Evolutionary conservation across 202 grass and related monocot species (phyloP), one percentile per base, ranked within the genome.

Genomic region (Hordeum pubiflorum): DNA sequence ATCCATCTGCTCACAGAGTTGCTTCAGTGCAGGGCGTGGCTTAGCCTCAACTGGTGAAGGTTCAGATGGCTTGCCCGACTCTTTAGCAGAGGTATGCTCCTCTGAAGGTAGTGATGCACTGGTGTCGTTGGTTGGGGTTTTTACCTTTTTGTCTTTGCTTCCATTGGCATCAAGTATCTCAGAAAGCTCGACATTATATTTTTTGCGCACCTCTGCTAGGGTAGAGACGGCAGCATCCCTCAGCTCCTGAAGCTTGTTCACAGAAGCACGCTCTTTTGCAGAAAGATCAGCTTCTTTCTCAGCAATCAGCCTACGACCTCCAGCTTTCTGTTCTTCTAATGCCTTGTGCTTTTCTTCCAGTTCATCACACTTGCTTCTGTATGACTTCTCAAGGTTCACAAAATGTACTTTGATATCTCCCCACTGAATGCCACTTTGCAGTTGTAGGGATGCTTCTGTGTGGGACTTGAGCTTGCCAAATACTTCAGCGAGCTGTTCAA

Each of bases 1-100:
- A 75, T 97, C 87, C 94, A 90, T 97, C 87, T 91, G 79, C 74
- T 93, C 89, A 77, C 89, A 97, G 69, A 93, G 87, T 86, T 93
- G 68, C 87, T 91, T 93, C 87, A 93, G 85, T 79, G 39, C 36
- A 84, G 82, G 74, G 79, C 79, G 82, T 0, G 80, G 81, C 82
- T 90, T 82, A 83, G 82, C 63, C 79, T 85, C 78, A 24, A 81
- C 77, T 81, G 63, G 69, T 79, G 74, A 76, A 84, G 85, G 48
- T 86, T 92, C 87, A 84, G 80, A 78, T 81, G 78, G 69, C 56
- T 87, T 57, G 2, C 72, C 87, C 29, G 22, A 68, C 74, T 48
- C 73, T 87, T 65, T 85, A 86, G 84, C 84, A 87, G 81, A 61
- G 67, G 71, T 84, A 71, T 88, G 88, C 62, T 84, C 91, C 76